Evolutionary conservation across 768 basidiomycete genomes (phyloP), one percentile per base, ranked within the genome.

Genomic region (Tricholoma matsutake): DNA sequence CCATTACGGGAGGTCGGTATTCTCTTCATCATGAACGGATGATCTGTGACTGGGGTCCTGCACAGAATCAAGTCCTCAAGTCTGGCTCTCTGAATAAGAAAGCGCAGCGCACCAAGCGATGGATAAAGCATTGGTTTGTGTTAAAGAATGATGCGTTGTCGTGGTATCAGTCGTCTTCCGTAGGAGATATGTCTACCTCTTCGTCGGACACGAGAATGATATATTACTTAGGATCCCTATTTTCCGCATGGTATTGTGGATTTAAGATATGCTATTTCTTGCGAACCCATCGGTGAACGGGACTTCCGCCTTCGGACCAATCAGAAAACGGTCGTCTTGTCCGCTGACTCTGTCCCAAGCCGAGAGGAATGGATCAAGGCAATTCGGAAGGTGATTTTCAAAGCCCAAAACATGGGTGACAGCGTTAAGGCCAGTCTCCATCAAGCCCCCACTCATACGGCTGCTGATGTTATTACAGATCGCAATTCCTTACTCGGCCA

Each of bases 211-310:
- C 57, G 9, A 55, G 20, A 34, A 14, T 61, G 54, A 45, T 18
- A 51, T 62, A 20, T 54, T 58, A 6, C 57, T 25, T 29, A 96
- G 94, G 95, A 99, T 67, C 96, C 96, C 1, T 99, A 99, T 75
- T 99, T 99, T 72, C 92, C 96, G 10, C 92, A 95, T 65, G 97
- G 95, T 25, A 94, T 98, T 59, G 82, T 96, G n/a, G 94, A 97
- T 68, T 77, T 99, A 32, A 91, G 95, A 62, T 98, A 98, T 73
- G 91, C 91, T 6, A 89, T 93, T 49, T 84, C 90, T 22, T 97
- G 96, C 71, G 96, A 98, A 57, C 79, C 92, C 0, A 75, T 80
- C 3, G 83, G 85, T 13, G 90, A 94, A 66, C 89, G 81, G 67
- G 91, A 87, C 47, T 88, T 98, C 69, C 89, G 90, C 51, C 72